Evolutionary conservation across 371 early-diverging fungal species (phyloP).

Genomic region (Mortierella sp.): DNA sequence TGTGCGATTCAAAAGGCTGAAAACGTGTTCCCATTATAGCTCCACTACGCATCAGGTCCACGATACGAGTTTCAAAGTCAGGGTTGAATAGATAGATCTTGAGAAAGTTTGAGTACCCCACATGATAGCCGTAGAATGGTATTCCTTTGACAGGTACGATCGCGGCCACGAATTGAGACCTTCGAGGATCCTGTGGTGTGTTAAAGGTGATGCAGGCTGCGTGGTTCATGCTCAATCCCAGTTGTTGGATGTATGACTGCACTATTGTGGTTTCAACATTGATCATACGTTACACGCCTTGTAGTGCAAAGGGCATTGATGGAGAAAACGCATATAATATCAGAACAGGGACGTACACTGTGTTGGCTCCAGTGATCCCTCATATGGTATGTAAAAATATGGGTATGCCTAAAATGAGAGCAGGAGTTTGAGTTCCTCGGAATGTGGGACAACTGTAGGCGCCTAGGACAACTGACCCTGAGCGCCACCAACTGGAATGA

Average conservation of each 20-base stretch:
- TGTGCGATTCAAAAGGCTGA: slow-evolving; percentile 88
- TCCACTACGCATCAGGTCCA: slow-evolving; percentile 75
- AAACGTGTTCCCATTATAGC: slow-evolving; percentile 72
- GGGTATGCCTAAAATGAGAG: slow-evolving; percentile 67
- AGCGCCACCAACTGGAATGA: slow-evolving; percentile 15
- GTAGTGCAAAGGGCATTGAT: too few relatives aligned
- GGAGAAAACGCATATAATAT: too few relatives aligned
- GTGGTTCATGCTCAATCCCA: slow-evolving; percentile 78
- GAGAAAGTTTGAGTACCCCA: slow-evolving; percentile 72
- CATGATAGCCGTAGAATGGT: slow-evolving; percentile 89
- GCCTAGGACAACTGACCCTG: too few relatives aligned
- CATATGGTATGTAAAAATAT: slow-evolving; percentile 79
- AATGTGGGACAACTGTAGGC: too few relatives aligned
- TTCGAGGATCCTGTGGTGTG: slow-evolving; percentile 40
- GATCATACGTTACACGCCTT: background rate
- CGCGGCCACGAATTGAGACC: slow-evolving; percentile 70
- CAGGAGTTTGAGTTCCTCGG: too few relatives aligned
- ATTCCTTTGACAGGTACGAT: slow-evolving; percentile 79
- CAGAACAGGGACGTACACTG: slow-evolving; percentile 58
- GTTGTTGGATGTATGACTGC: slow-evolving; percentile 59
- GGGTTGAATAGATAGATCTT: slow-evolving; percentile 83
- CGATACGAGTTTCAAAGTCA: slow-evolving; percentile 61
- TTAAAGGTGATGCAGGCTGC: slow-evolving; percentile 68
- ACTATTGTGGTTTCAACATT: slow-evolving; percentile 17
- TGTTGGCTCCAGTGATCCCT: slow-evolving; percentile 43